Evolutionary conservation across 495 filamentous ascomycete genomes (phyloP).

Genomic region (Chaetomium fimeti): DNA sequence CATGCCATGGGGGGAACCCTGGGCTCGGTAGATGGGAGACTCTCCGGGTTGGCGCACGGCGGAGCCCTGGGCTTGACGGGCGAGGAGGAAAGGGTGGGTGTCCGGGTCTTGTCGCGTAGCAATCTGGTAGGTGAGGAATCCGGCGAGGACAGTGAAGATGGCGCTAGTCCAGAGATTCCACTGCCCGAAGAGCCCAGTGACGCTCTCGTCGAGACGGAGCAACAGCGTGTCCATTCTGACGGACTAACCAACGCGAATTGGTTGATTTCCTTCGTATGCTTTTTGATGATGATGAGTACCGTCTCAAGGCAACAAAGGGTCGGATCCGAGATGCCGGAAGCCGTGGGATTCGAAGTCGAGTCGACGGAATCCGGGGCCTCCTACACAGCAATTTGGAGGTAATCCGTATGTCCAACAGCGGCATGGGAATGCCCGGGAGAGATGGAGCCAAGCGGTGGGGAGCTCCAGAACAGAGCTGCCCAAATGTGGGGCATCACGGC

Average conservation of each 20-base stretch:
- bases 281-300: no score
- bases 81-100: constrained; percentile 84
- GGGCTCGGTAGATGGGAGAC: constrained; percentile 76
- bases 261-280: no score
- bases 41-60: constrained; percentile 80
- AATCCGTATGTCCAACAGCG: neutral
- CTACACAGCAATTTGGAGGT: no score
- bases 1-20: constrained; percentile 79
- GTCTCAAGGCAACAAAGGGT: neutral
- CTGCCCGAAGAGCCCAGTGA: constrained; percentile 65
- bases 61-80: constrained; percentile 73
- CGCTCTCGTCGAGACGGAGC: constrained; percentile 63
- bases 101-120: constrained; percentile 66
- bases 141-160: constrained; percentile 59
- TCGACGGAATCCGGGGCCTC: no score
- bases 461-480: constrained; percentile 8
- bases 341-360: neutral
- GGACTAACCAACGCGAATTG: neutral
- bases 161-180: constrained; percentile 76
- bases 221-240: constrained; percentile 48
- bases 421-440: constrained; percentile 2
- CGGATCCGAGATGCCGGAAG: neutral
- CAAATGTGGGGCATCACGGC: constrained; percentile 10
- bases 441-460: constrained; percentile 8
- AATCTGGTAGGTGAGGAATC: constrained; percentile 54